Evolutionary conservation across 331 rosid species (phyloP), one percentile per base, ranked within the genome.

Genomic region (Prunus yedoensis): DNA sequence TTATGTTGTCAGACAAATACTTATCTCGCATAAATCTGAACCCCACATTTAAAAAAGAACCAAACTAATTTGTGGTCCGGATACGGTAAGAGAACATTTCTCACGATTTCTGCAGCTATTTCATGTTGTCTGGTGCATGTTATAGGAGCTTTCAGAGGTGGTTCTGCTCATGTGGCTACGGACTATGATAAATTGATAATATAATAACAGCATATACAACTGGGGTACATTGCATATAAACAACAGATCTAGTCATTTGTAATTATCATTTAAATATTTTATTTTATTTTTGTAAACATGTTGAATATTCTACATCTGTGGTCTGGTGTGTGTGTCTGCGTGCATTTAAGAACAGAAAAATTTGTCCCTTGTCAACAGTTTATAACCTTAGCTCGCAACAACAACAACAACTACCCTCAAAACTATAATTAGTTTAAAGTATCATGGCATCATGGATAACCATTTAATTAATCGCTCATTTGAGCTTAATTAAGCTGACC

Each of bases 191-290:
- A 47, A 65, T 75, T 35, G 1, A 53, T 25, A 30, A 20, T 18
- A 28, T 30, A 4, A 21, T 50, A 45, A 28, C 11, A 56, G 35
- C 60, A 67, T 20, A 58, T 52, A 30, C 76, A 77, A 28, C 81
- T 65, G 80, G 75, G 62, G 78, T 66, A 45, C 75, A 73, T 78
- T 68, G 79, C 76, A 73, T 59, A 35, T 38, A 51, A 72, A 58
- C 73, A 77, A 71, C 47, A 72, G 80, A 75, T 81, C 66, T 81
- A 76, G 43, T 25, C 43, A 71, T 49, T 28, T 27, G 3, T 14
- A 45, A 41, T 43, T 67, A 28, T 57, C 62, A n/a, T 56, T 25
- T 38, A 38, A 38, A 38, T 38, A 38, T 38, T 25, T 57, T 25
- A 57, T 57, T 57, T 57, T 10, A 4, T 57, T n/a, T 11, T n/a